Evolutionary conservation across 192 early-diverging fungal species (phyloP).

Genomic region (Coemansia sp.): DNA sequence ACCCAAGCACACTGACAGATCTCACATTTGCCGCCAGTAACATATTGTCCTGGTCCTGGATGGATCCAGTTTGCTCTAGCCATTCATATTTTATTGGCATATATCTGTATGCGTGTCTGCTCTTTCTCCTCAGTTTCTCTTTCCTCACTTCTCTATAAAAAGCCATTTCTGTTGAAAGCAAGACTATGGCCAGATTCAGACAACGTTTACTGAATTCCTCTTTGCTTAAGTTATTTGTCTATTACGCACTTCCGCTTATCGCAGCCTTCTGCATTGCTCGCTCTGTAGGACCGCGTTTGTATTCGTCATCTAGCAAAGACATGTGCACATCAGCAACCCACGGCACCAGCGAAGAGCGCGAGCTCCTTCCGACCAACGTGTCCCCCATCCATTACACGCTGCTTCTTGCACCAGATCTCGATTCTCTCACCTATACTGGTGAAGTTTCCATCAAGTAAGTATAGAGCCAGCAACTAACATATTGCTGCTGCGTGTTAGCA

Average conservation of each 20-base stretch:
- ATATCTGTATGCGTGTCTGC: too few species aligned
- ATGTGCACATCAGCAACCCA: constrained; percentile 36
- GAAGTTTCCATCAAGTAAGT: constrained; percentile 64
- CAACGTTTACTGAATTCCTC: neutral
- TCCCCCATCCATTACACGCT: constrained; percentile 83
- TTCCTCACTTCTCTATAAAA: too few species aligned
- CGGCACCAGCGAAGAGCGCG: constrained; percentile 51
- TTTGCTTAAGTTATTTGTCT: neutral
- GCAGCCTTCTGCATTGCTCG: constrained; percentile 5
- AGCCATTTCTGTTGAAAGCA: too few species aligned
- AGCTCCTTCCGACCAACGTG: constrained; percentile 84
- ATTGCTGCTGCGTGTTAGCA: constrained; percentile 1
- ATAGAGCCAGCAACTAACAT: neutral
- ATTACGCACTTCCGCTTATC: constrained; percentile 3
- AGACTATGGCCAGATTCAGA: neutral
- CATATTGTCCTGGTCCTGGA: too few species aligned
- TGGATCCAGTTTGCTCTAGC: too few species aligned
- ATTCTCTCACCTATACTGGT: constrained; percentile 77
- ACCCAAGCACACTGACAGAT: too few species aligned
- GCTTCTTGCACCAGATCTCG: constrained; percentile 74
- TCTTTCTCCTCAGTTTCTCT: too few species aligned
- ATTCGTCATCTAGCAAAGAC: constrained; percentile 2
- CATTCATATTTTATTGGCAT: too few species aligned
- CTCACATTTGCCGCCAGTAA: too few species aligned
- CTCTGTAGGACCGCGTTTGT: neutral